phyloP scores from a whole-genome alignment of 352 stramenopile species.

The Pythium diclinum region DNA sequence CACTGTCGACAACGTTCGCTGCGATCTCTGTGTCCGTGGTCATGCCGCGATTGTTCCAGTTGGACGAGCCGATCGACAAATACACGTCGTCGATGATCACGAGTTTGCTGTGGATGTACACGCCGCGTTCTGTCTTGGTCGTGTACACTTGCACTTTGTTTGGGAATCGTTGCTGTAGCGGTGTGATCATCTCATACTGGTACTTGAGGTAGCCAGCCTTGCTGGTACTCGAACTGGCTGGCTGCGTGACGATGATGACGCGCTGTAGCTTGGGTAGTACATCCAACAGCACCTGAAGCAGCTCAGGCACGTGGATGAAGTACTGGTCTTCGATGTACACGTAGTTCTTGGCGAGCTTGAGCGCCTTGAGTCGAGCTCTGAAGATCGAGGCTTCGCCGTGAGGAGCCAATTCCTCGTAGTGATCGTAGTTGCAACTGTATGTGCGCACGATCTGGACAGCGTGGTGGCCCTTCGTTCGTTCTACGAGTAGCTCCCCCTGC shows the following conservation, averaged over 20 bases:
- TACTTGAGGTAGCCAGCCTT: constrained; percentile 64
- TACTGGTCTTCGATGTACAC: constrained; percentile 75
- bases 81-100: constrained; percentile 85
- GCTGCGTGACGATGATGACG: constrained; percentile 55
- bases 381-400: constrained; percentile 48
- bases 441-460: constrained; percentile 54
- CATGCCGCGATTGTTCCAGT: constrained; percentile 91
- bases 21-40: constrained; percentile 65
- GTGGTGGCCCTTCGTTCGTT: constrained; percentile 15
- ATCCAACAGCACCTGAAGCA: constrained; percentile 42
- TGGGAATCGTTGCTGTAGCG: constrained; percentile 47
- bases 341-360: constrained; percentile 62
- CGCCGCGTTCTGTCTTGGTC: constrained; percentile 38
- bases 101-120: constrained; percentile 83
- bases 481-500: constrained; percentile 6
- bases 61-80: constrained; percentile 82
- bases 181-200: constrained; percentile 56
- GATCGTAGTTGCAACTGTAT: constrained; percentile 38
- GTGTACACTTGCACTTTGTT: constrained; percentile 59
- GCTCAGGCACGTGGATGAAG: constrained; percentile 61
- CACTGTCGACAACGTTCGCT: constrained; percentile 44
- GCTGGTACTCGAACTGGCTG: constrained; percentile 24
- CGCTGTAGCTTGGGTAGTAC: constrained; percentile 44
- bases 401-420: constrained; percentile 48
- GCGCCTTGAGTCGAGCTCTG: constrained; percentile 35